These are phyloP conservation scores for Otatea glauca DNA, from an alignment of 176 grass and related monocot species.

Conservation along the genomic window DNA sequence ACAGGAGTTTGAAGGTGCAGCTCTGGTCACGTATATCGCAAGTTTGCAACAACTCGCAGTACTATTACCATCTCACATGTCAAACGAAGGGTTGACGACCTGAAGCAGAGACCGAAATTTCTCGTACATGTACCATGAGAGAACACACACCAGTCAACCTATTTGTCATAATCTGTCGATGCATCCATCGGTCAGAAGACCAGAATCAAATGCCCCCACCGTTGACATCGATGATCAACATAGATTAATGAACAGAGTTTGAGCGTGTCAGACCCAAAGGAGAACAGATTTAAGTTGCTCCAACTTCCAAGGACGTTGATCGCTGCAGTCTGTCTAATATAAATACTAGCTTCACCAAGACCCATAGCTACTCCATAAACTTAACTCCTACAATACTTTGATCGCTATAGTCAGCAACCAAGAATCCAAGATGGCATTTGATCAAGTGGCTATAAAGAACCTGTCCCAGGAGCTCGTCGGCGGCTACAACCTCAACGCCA, in stretches of 20 bases:
- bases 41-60: background rate
- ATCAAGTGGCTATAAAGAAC: background rate
- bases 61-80: background rate
- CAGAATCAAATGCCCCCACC: background rate
- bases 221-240: conserved; percentile 48
- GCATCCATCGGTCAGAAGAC: conserved; percentile 35
- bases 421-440: conserved; percentile 41
- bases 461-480: conserved; percentile 37
- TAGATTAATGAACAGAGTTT: conserved; percentile 27
- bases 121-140: conserved; percentile 21
- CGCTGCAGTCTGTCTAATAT: conserved; percentile 14
- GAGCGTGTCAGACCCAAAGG: conserved; percentile 36
- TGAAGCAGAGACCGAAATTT: conserved; percentile 38
- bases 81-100: conserved; percentile 23
- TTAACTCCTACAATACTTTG: background rate
- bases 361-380: background rate
- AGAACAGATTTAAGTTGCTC: background rate
- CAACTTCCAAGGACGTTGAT: background rate
- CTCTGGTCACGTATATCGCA: background rate
- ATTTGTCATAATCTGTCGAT: background rate
- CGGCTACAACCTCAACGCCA: conserved; percentile 35
- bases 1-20: conserved; percentile 7
- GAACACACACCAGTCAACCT: conserved; percentile 5
- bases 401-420: background rate
- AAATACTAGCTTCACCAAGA: conserved; percentile 16